Evolutionary conservation across 176 grass and related monocot species (phyloP).

Genomic region (Oryza glaberrima): DNA sequence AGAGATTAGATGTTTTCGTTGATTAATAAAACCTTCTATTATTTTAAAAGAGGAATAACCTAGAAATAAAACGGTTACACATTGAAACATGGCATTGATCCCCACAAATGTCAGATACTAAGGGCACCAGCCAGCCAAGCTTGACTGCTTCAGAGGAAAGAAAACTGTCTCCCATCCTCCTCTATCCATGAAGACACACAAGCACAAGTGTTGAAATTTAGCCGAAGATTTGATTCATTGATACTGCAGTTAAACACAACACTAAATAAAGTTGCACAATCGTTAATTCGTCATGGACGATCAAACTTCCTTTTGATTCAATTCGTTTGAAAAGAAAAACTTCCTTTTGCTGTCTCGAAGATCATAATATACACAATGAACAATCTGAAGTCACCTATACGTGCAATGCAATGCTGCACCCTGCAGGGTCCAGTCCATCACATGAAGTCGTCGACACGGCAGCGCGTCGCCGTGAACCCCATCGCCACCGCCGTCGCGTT

Average conservation of each 20-base stretch:
- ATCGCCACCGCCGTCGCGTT: slow-evolving; percentile 37
- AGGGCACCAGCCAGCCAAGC: background rate
- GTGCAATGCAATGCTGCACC: background rate
- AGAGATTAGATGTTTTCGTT: too few relatives aligned
- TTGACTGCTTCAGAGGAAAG: background rate
- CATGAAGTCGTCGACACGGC: slow-evolving; percentile 49
- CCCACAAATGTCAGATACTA: background rate
- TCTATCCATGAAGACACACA: background rate
- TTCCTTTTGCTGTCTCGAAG: background rate
- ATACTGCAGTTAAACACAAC: background rate
- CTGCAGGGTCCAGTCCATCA: slow-evolving; percentile 1
- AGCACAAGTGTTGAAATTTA: background rate
- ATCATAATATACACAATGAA: background rate
- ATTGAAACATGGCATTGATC: background rate
- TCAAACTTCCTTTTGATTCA: background rate
- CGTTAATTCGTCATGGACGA: background rate
- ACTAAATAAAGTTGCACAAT: background rate
- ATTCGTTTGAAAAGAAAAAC: background rate
- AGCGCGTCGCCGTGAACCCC: slow-evolving; percentile 38
- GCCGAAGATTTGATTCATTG: background rate
- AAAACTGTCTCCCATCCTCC: background rate
- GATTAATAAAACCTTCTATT: too few relatives aligned
- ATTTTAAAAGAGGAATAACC: too few relatives aligned
- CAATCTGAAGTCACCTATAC: background rate
- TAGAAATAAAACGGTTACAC: background rate